Evolutionary conservation across 1,284 basidiomycete species (phyloP).

Genomic region (Erythrobasidium hasegawianum): DNA sequence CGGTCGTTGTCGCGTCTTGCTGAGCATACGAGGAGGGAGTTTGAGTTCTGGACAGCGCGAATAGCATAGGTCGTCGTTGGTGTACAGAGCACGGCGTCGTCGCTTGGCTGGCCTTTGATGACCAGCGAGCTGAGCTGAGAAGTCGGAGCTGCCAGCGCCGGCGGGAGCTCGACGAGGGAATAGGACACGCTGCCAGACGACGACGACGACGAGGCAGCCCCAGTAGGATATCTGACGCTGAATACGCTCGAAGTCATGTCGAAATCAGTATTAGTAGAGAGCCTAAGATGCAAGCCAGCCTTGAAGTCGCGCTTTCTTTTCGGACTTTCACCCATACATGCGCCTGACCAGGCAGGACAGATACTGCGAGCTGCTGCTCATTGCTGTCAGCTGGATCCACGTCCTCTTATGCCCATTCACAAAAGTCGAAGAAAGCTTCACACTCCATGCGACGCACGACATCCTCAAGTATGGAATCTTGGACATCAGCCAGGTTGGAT

Average conservation of each 20-base stretch:
- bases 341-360: conserved; percentile 15
- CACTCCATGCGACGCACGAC: conserved; percentile 87
- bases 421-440: conserved; percentile 97
- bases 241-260: conserved; percentile 9
- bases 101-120: conserved; percentile 72
- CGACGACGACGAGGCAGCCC: not conserved
- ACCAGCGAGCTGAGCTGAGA: conserved; percentile 35
- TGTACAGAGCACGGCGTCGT: conserved; percentile 86
- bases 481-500: conserved; percentile 38
- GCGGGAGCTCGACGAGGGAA: conserved; percentile 27
- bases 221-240: conserved; percentile 5
- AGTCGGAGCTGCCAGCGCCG: conserved; percentile 11
- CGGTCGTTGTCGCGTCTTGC: not conserved
- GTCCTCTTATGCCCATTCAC: conserved; percentile 78
- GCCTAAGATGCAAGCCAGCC: not conserved
- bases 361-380: conserved; percentile 52
- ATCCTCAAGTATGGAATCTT: conserved; percentile 69
- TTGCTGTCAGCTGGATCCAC: conserved; percentile 61
- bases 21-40: conserved; percentile 64
- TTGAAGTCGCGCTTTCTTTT: not conserved
- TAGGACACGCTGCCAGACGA: conserved; percentile 16
- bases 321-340: not conserved
- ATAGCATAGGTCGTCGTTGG: conserved; percentile 69
- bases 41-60: conserved; percentile 77
- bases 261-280: not conserved